These are phyloP conservation scores for Akanthomyces uredinophilus DNA, from an alignment of 2,329 filamentous ascomycete genomes.

Conservation along the genomic window DNA sequence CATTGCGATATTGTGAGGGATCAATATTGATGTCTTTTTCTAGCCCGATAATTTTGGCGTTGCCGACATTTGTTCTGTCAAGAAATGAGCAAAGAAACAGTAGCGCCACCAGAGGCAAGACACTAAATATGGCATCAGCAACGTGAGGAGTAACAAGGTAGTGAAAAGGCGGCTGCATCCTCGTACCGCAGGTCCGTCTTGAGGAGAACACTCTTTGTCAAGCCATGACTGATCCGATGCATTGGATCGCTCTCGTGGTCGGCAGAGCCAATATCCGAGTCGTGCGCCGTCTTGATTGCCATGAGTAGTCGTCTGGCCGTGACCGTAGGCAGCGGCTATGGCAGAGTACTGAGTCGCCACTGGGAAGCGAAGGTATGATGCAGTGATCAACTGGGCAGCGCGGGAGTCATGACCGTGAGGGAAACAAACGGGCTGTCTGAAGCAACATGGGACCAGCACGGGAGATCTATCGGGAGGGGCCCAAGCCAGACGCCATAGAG, in stretches of 20 bases:
- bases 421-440: background rate
- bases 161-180: too few species aligned
- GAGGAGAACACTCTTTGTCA: slow-evolving; percentile 24
- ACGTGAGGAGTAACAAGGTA: background rate
- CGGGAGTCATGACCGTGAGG: background rate
- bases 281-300: slow-evolving; percentile 19
- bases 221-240: slow-evolving; percentile 6
- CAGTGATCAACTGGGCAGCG: background rate
- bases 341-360: background rate
- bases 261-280: slow-evolving; percentile 18
- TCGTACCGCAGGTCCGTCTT: slow-evolving; percentile 26
- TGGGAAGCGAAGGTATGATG: too few species aligned
- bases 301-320: slow-evolving; percentile 7
- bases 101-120: slow-evolving; percentile 58
- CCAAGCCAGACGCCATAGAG: background rate
- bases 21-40: slow-evolving; percentile 53
- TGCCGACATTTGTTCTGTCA: slow-evolving; percentile 69
- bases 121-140: slow-evolving; percentile 33
- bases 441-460: background rate
- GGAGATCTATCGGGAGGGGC: background rate
- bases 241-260: slow-evolving; percentile 8
- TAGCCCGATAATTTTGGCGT: slow-evolving; percentile 61
- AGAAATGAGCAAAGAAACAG: slow-evolving; percentile 61
- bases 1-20: slow-evolving; percentile 59
- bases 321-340: background rate